Evolutionary conservation across 108 stramenopile genomes (phyloP), one percentile per base, ranked within the genome.

Genomic region (Stephanodiscus minutulus): DNA sequence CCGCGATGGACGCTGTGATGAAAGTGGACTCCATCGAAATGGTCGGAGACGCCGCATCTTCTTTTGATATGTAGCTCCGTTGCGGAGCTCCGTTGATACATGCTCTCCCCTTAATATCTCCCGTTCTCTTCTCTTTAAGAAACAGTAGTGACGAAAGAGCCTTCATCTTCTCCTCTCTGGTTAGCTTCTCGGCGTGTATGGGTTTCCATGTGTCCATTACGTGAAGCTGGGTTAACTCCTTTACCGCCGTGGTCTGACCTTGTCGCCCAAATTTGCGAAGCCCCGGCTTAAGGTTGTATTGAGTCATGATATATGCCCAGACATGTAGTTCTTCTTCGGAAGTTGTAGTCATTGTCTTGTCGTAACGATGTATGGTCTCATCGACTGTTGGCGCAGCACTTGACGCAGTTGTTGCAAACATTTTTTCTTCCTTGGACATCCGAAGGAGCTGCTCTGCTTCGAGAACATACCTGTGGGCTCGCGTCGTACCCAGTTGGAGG

Each of bases 121-220:
- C 39, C 9, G 39, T 39, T 9, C 39, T 39, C 39, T 39, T 39
- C 61, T 76, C 66, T 13, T 54, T 73, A 0, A 84, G 55, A 49
- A 81, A 77, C 58, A 81, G 72, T 0, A 78, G 55, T n/a, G 28
- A 57, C 8, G 53, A 65, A 7, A 81, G 33, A 7, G 73, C 71
- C 24, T 25, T 55, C 12, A 39, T 29, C 22, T 59, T 61, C 49
- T 77, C 62, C 12, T 53, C 22, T 18, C 43, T 13, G 3, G 72
- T 20, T 20, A 52, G 70, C n/a, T 54, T 27, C 5, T 15, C 15
- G 15, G 47, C n/a, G 47, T 48, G n/a, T 18, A n/a, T 24, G 13
- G 56, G 56, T 29, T 18, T 48, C 47, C 47, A 48, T 6, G 47
- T 48, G 7, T 48, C 47, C 47, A 48, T 48, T 3, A 48, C 47